Evolutionary conservation across 2,329 filamentous ascomycete species (phyloP), one percentile per base, ranked within the genome.

Genomic region (Pseudogymnoascus sp.): DNA sequence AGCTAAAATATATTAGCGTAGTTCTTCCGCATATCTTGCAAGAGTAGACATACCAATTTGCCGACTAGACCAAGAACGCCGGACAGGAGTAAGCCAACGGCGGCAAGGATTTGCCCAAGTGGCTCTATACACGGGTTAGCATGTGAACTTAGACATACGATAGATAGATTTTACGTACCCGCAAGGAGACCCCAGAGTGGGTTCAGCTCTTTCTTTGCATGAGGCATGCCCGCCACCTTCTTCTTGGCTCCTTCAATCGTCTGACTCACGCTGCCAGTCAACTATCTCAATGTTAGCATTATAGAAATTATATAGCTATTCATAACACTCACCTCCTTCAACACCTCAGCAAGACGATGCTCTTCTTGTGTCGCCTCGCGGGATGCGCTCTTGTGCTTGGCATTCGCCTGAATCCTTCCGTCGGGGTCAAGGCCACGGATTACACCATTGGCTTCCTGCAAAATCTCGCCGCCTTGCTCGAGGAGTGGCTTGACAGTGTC

Each of bases 121-220:
- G 92, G 92, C 80, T 96, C 91, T 37, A 85, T 85, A 68, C 16
- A 56, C 7, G 7, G 10, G 31, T 50, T 65, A 33, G 31, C 5
- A 65, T 10, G 11, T 61, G 12, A 14, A 18, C 18, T 37, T 1
- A 14, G 7, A 5, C 21, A 21, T 23, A n/a, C 8, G 21, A 60
- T 21, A n/a, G 11, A n/a, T 42, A n/a, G 11, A n/a, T 42, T 38
- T 6, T n/a, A 63, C 31, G 8, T 16, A 63, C 65, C 14, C 21
- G 72, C 69, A 12, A 94, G 79, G 59, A 96, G 80, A 31, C 80
- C 85, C 91, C 92, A 96, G 31, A 97, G 84, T 10, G 92, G 92
- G 78, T 93, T 96, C 65, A 96, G 82, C 79, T 93, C 87, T 82
- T 96, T 93, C 87, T 96, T 95, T 47, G 91, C 92, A 69, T 95